Percentiles rank a stretch among this genome's conserved stretches.
phyloP scores from a whole-genome alignment of 2,329 filamentous ascomycete genomes.

The Colletotrichum brevisporum region DNA sequence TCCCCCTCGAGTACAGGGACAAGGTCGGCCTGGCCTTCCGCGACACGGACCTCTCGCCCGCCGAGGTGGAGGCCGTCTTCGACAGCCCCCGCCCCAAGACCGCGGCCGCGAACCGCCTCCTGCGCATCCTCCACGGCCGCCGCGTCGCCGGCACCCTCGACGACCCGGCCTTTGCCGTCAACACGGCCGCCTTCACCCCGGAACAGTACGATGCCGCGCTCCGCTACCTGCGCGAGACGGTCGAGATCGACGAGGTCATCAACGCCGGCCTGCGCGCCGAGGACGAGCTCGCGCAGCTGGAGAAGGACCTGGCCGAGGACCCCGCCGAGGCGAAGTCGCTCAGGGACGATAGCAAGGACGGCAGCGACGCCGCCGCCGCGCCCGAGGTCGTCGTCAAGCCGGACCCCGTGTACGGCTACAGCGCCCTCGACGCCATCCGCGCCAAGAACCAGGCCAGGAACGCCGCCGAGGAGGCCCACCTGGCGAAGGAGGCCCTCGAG shows the following conservation, averaged over 20 bases:
- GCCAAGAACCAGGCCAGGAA: conserved; percentile 65
- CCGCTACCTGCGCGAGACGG: conserved; percentile 67
- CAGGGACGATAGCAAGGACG: neutral
- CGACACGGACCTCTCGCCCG: conserved; percentile 61
- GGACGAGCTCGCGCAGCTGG: conserved; percentile 71
- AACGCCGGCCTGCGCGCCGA: conserved; percentile 74
- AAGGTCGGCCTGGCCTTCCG: conserved; percentile 68
- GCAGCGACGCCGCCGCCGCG: conserved; percentile 40
- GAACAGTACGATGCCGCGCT: conserved; percentile 63
- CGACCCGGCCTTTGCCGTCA: conserved; percentile 66
- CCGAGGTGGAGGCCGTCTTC: conserved; percentile 65
- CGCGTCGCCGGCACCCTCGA: conserved; percentile 75
- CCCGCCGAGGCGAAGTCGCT: conserved; percentile 36
- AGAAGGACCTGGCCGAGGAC: conserved; percentile 50
- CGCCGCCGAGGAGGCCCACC: conserved; percentile 61
- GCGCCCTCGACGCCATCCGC: conserved; percentile 70
- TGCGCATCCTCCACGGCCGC: conserved; percentile 73
- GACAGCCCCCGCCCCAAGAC: conserved; percentile 63
- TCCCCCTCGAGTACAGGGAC: conserved; percentile 72
- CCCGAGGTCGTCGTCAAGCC: conserved; percentile 45
- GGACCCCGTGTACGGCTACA: conserved; percentile 70
- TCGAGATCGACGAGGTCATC: conserved; percentile 71
- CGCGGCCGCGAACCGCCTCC: conserved; percentile 64
- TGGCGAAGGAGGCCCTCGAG: conserved; percentile 53
- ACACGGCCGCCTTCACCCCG: conserved; percentile 61